Evolutionary conservation across 2,329 filamentous ascomycete genomes (phyloP), one percentile per base, ranked within the genome.

Genomic region (Alternaria consortialis): DNA sequence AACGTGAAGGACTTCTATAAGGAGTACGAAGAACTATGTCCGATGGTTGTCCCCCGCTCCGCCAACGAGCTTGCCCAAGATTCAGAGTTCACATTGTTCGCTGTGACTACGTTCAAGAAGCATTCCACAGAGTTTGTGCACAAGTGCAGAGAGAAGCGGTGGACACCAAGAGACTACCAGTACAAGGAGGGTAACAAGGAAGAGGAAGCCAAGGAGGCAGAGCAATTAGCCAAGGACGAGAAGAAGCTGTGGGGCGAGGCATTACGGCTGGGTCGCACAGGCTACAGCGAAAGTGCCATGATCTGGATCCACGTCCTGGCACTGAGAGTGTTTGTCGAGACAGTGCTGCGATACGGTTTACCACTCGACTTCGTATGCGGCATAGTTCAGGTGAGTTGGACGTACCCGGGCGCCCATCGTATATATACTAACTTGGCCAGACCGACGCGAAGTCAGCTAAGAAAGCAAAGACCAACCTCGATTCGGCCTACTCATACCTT

Each of bases 271-370:
- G 92, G 90, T 13, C 86, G 94, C 64, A 97, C 93, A n/a, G 93
- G 93, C 15, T 99, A 95, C 88, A 94, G 93, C 75, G 95, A 99
- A 82, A 90, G 90, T 64, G 93, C 97, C 67, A 97, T 97, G 92
- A 90, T 94, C 55, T 97, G 94, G 93, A 87, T 97, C 51, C 95
- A 99, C 76, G 91, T 97, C 29, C 84, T 98, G 74, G 91, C 94
- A 7, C 82, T 99, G 72, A 86, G 95, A 55, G 94, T 98, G 20
- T 99, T 98, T 80, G 95, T 99, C 20, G 95, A 99, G 85, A 97
- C 94, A 5, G 95, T 99, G n/a, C 83, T 99, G 75, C 88, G 95
- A 67, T 99, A 99, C 75, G 95, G 95, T 29, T 80, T 99, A 71
- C 95, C 95, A 48, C 82, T 97, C 66, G 91, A 96, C 70, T 99